These are phyloP conservation scores for Insectozyma bohioensis DNA, from an alignment of 1,139 yeast species.

Conservation along the genomic window DNA sequence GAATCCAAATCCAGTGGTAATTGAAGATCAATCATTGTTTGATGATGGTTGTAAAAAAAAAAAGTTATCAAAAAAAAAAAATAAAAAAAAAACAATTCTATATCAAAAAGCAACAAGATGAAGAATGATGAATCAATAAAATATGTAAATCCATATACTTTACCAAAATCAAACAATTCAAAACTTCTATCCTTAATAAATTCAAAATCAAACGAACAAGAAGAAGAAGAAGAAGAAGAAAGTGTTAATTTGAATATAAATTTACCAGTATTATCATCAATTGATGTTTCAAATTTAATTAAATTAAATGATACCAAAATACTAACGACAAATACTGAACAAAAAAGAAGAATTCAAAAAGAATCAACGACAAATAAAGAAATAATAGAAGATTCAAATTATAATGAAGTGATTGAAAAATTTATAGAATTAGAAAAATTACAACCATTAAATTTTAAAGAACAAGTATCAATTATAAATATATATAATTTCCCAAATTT, in stretches of 20 bases:
- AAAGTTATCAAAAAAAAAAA: too few relatives aligned
- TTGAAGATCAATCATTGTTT: conserved; percentile 2
- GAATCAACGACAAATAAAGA: conserved; percentile 5
- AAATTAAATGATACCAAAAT: conserved; percentile 24
- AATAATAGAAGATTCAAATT: too few relatives aligned
- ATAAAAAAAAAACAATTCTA: not conserved
- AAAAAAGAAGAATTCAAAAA: not conserved
- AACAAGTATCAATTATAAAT: conserved; percentile 38
- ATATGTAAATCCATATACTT: conserved; percentile 17
- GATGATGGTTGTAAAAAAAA: too few relatives aligned
- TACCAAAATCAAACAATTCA: conserved; percentile 16
- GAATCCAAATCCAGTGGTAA: conserved; percentile 11
- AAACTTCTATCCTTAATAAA: conserved; percentile 16
- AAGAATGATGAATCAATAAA: conserved; percentile 5
- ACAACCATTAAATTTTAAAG: conserved; percentile 30
- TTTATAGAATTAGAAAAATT: conserved; percentile 28
- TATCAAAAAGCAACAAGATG: not conserved
- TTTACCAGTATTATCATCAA: conserved; percentile 22
- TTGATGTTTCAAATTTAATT: conserved; percentile 25
- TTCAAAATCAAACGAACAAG: not conserved
- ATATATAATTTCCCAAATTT: conserved; percentile 36
- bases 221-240: not conserved
- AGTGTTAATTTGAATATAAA: conserved; percentile 9
- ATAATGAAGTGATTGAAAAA: too few relatives aligned
- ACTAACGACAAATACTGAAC: conserved; percentile 10